Evolutionary conservation across 2,329 filamentous ascomycete genomes (phyloP), one percentile per base, ranked within the genome.

Genomic region (Diplodia mutila): DNA sequence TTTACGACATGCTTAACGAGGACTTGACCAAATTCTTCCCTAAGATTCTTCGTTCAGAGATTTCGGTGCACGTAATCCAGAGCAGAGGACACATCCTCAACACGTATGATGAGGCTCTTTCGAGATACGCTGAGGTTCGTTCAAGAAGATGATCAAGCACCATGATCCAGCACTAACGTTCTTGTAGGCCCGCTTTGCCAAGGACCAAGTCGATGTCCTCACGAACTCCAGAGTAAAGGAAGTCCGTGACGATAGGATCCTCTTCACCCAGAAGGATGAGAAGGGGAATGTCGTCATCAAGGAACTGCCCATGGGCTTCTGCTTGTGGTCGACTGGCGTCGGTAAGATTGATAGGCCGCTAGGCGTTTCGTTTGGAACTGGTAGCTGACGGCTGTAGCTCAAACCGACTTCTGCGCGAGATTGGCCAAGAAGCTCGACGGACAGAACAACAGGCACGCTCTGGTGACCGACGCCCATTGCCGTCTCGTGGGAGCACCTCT

Each of bases 61-160:
- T 99, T 59, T 98, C 95, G 0, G 94, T 99, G 1, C 96, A 99
- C 76, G 85, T 99, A 55, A 97, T 99, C 70, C 95, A 99, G 77
- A 97, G 93, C 74, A 88, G 95, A 68, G 90, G 91, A 49, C 95
- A 99, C 73, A 99, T 99, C 70, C 85, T 99, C 34, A 99, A 99
- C 82, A 99, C 95, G 0, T 99, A 99, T 76, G 95, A 99, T 71
- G 95, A 99, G 80, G 90, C 93, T 0, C 85, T 99, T 1, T 97
- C 94, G 12, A 89, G 89, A 76, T 99, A 96, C 76, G 94, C 95
- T 23, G 95, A 99, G 80, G 82, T 82, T 76, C 37, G 29, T 65
- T 39, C 25, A 6, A 25, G 14, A 14, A 23, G 4, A 4, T 37
- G n/a, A 11, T 51, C 12, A 4, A 6, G 3, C 23, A 16, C 5